These are phyloP conservation scores for Aspergillus sp. DNA, from an alignment of 2,329 filamentous ascomycete species.

Conservation along the genomic window DNA sequence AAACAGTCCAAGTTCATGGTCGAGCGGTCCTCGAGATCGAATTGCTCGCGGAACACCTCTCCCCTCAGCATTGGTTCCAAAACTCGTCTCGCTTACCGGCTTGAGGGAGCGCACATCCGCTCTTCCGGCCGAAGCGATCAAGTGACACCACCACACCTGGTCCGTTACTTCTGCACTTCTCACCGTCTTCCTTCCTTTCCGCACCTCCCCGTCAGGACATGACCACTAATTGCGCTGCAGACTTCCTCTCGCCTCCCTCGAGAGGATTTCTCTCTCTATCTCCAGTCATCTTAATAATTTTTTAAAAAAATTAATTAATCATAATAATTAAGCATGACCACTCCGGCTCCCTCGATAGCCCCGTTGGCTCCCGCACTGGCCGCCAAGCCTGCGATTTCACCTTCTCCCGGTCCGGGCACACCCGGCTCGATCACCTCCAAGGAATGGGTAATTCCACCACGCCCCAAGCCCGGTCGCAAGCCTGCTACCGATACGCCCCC, in stretches of 20 bases:
- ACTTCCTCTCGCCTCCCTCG: conserved; percentile 12
- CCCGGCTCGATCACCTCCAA: conserved; percentile 67
- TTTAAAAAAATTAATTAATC: background rate
- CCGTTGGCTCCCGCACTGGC: conserved; percentile 39
- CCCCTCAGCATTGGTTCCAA: background rate
- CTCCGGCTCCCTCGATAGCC: conserved; percentile 36
- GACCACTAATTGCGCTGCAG: conserved; percentile 24
- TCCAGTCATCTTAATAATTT: too few species aligned
- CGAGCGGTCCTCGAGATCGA: background rate
- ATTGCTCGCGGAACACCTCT: background rate
- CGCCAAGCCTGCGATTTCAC: conserved; percentile 38
- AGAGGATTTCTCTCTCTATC: conserved; percentile 1
- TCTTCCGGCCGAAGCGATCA: conserved; percentile 33
- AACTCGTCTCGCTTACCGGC: conserved; percentile 29
- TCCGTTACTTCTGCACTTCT: conserved; percentile 6
- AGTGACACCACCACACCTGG: conserved; percentile 21
- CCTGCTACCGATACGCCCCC: conserved; percentile 89
- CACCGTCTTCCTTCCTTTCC: conserved; percentile 5
- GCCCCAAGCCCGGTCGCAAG: conserved; percentile 88
- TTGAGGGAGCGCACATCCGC: conserved; percentile 35
- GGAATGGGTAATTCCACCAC: conserved; percentile 82
- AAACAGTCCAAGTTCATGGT: background rate
- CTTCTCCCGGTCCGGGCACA: conserved; percentile 38
- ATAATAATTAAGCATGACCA: conserved; percentile 25
- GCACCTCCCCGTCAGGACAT: conserved; percentile 4